Base-by-base conservation (phyloP, 352 stramenopile species). In the Poterioochromonas sp. region DNA sequence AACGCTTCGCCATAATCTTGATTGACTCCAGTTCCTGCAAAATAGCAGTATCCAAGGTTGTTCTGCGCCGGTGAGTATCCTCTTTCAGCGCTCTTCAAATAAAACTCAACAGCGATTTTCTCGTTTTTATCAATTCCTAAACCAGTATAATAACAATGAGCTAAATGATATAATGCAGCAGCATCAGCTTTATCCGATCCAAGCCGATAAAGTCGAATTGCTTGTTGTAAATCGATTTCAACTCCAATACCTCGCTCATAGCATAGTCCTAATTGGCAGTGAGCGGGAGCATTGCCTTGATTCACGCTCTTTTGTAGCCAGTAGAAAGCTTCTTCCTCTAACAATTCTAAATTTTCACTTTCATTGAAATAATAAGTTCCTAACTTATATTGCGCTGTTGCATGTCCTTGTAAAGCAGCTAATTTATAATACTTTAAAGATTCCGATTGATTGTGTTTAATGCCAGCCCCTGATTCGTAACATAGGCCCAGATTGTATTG, bases 11-110 rank as follows among this genome's bases (percentile, higher is more conserved):
- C 51, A 32, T 32, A 32, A 32, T 62, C 26, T 32, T 32, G 12
- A 22, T 62, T 29, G 44, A 53, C 26, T n/a, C 60, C 60, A 5
- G 11, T 44, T 1, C 32, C 60, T 26, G 39, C 41, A 20, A 43
- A 20, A 69, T 69, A 69, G n/a, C 60, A 69, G 0, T 29, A 43
- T 69, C 60, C 60, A 20, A 69, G 41, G 41, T 69, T 26, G 3
- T 1, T 32, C 3, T 12, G 29, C 8, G 32, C 60, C 8, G 2
- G 20, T 43, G n/a, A 5, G 26, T 69, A 43, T 32, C n/a, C n/a
- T 3, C 5, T 20, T 43, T 69, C 22, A 44, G 41, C 60, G 12
- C 20, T 5, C 8, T 22, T 1, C 1, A 11, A 11, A 41, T 32
- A 69, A 12, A 20, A 69, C 20, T 41, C 3, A 39, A 69, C 22